Evolutionary conservation across 768 basidiomycete genomes (phyloP), one percentile per base, ranked within the genome.

Genomic region (Russula virescens): DNA sequence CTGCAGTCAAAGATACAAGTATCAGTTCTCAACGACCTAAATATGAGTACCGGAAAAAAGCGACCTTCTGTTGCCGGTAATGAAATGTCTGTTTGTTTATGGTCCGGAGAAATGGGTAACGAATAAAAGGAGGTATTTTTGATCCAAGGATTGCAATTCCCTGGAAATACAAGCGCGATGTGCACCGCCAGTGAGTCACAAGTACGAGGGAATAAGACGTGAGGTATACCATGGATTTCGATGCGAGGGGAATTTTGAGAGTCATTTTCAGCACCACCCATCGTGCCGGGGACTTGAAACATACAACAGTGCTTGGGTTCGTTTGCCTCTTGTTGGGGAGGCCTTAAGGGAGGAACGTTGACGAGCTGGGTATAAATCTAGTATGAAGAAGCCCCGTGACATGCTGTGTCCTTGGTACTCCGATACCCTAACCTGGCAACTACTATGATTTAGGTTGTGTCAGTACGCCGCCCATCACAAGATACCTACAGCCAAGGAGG

Each of bases 251-350:
- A 23, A 42, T 58, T 21, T 11, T 43, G 4, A 21, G 58, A 59
- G 21, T 45, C 18, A 26, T 40, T 38, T 47, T 47, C 35, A 5
- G 21, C 2, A 25, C 40, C 2, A 25, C 40, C 42, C 58, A 60
- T 63, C 38, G 35, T 5, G 5, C 18, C 1, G 18, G 40, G 62
- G 23, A 28, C 3, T 54, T 35, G 40, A 5, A 6, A 23, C 35
- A 21, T 63, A 63, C 62, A 60, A 23, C 52, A 59, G 52, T 21
- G 51, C 51, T 42, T 59, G 8, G 1, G 19, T 10, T 18, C 14
- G n/a, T 43, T 43, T 5, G 16, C 8, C 18, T 47, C 47, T 62
- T 55, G 42, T 47, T 28, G n/a, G 42, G 28, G 5, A 18, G 11
- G 7, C 28, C 28, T 31, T 13, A 23, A 34, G 53, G 10, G 38